phyloP scores from a whole-genome alignment of 768 basidiomycete genomes.

The Pulveroboletus sp. region DNA sequence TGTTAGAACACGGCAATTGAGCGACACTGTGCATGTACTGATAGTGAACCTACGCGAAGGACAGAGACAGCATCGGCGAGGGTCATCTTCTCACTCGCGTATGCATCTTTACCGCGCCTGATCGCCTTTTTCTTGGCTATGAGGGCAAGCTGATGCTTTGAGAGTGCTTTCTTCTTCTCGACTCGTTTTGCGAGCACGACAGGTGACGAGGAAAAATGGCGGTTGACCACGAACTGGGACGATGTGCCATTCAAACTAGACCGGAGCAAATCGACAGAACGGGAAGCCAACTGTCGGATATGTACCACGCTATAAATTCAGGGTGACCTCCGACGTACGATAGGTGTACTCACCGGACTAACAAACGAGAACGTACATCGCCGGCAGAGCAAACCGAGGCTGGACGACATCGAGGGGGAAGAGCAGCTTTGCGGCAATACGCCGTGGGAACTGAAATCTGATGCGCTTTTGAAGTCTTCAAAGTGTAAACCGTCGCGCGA shows the following conservation, averaged over 20 bases:
- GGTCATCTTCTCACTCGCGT: constrained; percentile 61
- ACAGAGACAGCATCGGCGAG: constrained; percentile 63
- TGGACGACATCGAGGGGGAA: constrained; percentile 16
- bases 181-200: constrained; percentile 42
- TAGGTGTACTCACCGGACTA: constrained; percentile 13
- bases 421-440: not conserved
- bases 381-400: constrained; percentile 23
- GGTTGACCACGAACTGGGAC: constrained; percentile 1
- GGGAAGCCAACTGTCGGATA: constrained; percentile 39
- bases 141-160: constrained; percentile 67
- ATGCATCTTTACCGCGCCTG: constrained; percentile 49
- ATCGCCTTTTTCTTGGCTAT: constrained; percentile 57
- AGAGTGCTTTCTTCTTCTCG: constrained; percentile 54
- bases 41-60: constrained; percentile 51
- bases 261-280: not conserved
- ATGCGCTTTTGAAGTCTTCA: not conserved
- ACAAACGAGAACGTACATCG: constrained; percentile 18
- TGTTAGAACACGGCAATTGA: constrained; percentile 3
- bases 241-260: not conserved
- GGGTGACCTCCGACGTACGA: not conserved
- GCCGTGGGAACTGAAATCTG: constrained; percentile 22
- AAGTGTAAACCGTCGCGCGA: constrained; percentile 8
- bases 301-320: not conserved
- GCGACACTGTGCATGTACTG: constrained; percentile 1
- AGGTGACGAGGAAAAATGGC: constrained; percentile 48